These are phyloP conservation scores for Cornus kousa DNA, from an alignment of 148 eudicot genomes.

Conservation along the genomic window DNA sequence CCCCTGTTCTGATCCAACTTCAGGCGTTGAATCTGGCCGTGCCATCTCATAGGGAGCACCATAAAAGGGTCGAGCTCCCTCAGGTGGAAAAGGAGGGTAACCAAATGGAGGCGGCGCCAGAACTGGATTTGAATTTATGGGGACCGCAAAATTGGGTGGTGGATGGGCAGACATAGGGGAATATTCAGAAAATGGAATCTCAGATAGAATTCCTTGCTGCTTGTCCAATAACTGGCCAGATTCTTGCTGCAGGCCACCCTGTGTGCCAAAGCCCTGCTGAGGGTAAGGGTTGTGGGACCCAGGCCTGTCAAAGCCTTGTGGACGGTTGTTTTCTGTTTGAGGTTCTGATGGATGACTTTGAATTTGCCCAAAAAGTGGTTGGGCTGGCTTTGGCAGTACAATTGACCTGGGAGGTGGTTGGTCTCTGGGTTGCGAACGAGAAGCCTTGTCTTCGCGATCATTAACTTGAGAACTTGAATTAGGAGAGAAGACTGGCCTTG, in stretches of 20 bases:
- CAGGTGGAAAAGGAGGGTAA: slow-evolving; percentile 55
- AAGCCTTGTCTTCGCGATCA: slow-evolving; percentile 59
- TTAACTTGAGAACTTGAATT: slow-evolving; percentile 42
- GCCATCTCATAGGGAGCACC: slow-evolving; percentile 48
- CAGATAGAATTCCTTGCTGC: slow-evolving; percentile 39
- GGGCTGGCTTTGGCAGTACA: slow-evolving; percentile 41
- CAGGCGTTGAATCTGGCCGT: slow-evolving; percentile 47
- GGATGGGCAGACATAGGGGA: slow-evolving; percentile 33
- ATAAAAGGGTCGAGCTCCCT: slow-evolving; percentile 57
- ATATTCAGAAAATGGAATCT: slow-evolving; percentile 31
- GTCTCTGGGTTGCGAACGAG: slow-evolving; percentile 48
- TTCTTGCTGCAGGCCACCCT: slow-evolving; percentile 40
- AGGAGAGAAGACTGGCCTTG: slow-evolving; percentile 47
- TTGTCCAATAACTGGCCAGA: slow-evolving; percentile 25
- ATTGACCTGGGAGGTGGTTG: slow-evolving; percentile 59
- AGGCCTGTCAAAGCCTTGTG: slow-evolving; percentile 39
- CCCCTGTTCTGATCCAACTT: slow-evolving; percentile 50
- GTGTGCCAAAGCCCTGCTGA: slow-evolving; percentile 41
- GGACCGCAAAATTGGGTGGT: slow-evolving; percentile 46
- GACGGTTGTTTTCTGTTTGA: slow-evolving; percentile 31
- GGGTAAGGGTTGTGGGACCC: slow-evolving; percentile 30
- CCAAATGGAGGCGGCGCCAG: slow-evolving; percentile 56
- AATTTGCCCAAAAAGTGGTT: slow-evolving; percentile 45
- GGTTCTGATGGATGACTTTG: slow-evolving; percentile 40
- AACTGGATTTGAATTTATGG: slow-evolving; percentile 37